phyloP scores from a whole-genome alignment of 768 basidiomycete genomes.

The Boletellus ananiceps region DNA sequence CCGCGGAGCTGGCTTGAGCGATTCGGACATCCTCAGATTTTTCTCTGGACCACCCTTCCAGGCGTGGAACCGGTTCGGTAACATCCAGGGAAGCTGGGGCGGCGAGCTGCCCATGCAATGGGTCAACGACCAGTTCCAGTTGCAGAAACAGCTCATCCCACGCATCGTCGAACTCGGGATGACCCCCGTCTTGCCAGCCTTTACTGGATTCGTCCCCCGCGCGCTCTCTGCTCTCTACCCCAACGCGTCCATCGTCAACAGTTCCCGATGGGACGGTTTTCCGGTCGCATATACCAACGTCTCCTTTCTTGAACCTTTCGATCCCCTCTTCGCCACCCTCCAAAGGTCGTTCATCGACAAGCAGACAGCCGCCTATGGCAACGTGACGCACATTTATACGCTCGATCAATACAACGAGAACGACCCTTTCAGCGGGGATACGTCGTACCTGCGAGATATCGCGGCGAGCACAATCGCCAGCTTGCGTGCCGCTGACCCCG shows the following conservation, averaged over 20 bases:
- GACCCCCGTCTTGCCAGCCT: constrained; percentile 39
- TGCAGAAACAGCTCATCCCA: constrained; percentile 34
- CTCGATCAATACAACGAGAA: constrained; percentile 45
- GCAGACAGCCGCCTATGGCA: constrained; percentile 35
- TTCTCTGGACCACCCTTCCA: constrained; percentile 39
- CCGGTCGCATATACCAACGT: constrained; percentile 31
- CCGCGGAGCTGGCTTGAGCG: constrained; percentile 34
- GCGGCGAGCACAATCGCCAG: constrained; percentile 34
- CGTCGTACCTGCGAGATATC: constrained; percentile 32
- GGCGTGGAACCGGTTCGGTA: constrained; percentile 42
- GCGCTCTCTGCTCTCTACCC: constrained; percentile 30
- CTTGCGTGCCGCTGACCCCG: constrained; percentile 36
- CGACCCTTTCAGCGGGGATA: constrained; percentile 32
- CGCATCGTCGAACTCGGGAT: constrained; percentile 41
- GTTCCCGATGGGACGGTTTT: constrained; percentile 35
- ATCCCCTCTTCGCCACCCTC: constrained; percentile 33
- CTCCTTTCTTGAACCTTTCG: constrained; percentile 39
- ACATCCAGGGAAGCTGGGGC: constrained; percentile 39
- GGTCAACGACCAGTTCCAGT: constrained; percentile 35
- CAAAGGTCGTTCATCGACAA: constrained; percentile 38
- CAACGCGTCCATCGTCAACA: constrained; percentile 33
- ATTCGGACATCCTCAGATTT: constrained; percentile 33
- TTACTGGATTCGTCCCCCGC: constrained; percentile 39
- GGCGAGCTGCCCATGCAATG: constrained; percentile 34
- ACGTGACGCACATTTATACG: constrained; percentile 39